These are phyloP conservation scores for Perilla frutescens DNA, from an alignment of 257 asterid genomes.

Conservation along the genomic window DNA sequence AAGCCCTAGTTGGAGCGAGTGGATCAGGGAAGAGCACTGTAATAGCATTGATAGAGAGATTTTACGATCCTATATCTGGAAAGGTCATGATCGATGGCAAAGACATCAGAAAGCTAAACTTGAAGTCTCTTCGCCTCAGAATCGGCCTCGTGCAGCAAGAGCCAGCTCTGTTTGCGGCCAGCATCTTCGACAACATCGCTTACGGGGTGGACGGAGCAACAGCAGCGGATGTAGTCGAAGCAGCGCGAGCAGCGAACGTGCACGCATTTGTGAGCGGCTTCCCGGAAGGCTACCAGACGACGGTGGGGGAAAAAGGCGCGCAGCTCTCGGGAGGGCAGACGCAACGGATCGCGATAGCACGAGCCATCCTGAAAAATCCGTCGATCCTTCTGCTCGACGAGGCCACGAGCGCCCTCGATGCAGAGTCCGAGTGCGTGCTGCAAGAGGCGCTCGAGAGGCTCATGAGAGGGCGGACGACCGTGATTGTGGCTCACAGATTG, in stretches of 20 bases:
- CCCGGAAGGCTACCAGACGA: constrained; percentile 84
- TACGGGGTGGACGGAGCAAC: constrained; percentile 86
- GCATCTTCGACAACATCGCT: constrained; percentile 82
- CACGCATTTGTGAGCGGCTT: constrained; percentile 77
- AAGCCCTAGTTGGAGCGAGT: constrained; percentile 92
- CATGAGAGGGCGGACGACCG: constrained; percentile 90
- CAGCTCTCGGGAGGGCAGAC: constrained; percentile 96
- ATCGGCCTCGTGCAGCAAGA: constrained; percentile 94
- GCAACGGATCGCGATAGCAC: constrained; percentile 88
- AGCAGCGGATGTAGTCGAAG: constrained; percentile 73
- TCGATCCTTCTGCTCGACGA: constrained; percentile 80
- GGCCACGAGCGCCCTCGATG: constrained; percentile 94
- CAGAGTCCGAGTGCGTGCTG: constrained; percentile 79
- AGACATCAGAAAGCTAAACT: constrained; percentile 71
- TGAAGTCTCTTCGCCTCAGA: constrained; percentile 70
- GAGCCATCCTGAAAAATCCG: constrained; percentile 88
- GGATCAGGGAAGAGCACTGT: constrained; percentile 97
- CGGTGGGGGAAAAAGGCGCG: constrained; percentile 85
- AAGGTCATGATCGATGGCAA: constrained; percentile 91
- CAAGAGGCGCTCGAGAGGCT: constrained; percentile 89
- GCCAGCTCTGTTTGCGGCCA: constrained; percentile 85
- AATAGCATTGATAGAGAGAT: constrained; percentile 74
- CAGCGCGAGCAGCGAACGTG: constrained; percentile 83
- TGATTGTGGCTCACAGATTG: constrained; percentile 82
- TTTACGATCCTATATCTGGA: constrained; percentile 79